phyloP scores from a whole-genome alignment of 176 grass and related monocot species.

The Poa pratensis region DNA sequence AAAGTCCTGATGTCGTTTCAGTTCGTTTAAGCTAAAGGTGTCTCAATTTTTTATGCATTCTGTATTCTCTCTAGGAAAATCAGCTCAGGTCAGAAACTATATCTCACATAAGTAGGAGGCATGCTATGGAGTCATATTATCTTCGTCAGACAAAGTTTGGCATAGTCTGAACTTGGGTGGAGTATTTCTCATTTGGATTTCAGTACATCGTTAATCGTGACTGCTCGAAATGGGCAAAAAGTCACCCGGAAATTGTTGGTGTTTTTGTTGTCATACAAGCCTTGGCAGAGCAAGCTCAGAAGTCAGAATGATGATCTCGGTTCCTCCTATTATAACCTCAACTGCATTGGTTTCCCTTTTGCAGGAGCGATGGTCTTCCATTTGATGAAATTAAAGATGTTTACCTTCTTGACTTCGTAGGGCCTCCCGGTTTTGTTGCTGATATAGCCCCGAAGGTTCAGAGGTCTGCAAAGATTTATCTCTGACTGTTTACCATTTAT shows the following conservation, averaged over 20 bases:
- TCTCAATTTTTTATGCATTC: background rate
- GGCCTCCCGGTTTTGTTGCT: slow-evolving; percentile 81
- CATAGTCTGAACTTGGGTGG: background rate
- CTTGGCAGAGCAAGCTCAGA: background rate
- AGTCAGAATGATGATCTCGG: background rate
- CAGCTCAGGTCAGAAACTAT: background rate
- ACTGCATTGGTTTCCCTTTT: background rate
- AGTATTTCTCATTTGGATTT: background rate
- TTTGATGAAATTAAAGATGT: slow-evolving; percentile 84
- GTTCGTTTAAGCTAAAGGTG: background rate
- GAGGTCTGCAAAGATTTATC: slow-evolving; percentile 48
- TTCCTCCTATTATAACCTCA: background rate
- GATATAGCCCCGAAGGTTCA: slow-evolving; percentile 80
- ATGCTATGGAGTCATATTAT: slow-evolving; percentile 1
- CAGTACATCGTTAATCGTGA: background rate
- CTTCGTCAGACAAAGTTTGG: background rate
- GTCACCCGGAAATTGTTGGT: background rate
- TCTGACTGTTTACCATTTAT: background rate
- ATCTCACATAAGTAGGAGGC: background rate
- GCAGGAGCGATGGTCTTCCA: slow-evolving; percentile 65
- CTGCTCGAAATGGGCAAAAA: background rate
- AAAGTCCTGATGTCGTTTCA: background rate
- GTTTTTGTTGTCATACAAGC: background rate
- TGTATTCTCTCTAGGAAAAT: background rate
- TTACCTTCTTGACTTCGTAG: slow-evolving; percentile 88